Conservation (phyloP, 257 asterid species). For the Nicotiana tomentosiformis region DNA sequence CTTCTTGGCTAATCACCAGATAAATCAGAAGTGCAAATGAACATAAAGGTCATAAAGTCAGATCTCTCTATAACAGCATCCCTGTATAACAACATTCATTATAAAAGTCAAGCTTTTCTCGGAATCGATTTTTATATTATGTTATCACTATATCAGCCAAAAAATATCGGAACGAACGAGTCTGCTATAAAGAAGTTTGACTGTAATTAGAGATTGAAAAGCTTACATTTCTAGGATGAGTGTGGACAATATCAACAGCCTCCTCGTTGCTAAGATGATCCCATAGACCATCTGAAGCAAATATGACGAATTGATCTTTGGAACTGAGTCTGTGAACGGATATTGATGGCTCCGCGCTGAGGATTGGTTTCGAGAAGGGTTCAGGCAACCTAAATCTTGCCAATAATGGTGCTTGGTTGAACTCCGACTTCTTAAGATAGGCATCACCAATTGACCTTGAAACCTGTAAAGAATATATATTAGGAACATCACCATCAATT, state of each 20-base stretch:
- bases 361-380: conserved; percentile 65
- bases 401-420: conserved; percentile 71
- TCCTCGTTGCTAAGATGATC: conserved; percentile 94
- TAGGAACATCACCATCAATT: background rate
- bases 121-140: no score
- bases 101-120: no score
- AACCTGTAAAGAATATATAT: conserved; percentile 32
- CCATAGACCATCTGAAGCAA: conserved; percentile 98
- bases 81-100: no score
- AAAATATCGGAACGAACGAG: no score
- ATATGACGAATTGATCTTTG: conserved; percentile 63
- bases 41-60: background rate
- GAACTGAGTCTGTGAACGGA: conserved; percentile 52
- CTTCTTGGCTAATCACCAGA: background rate
- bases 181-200: no score
- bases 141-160: no score
- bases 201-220: background rate
- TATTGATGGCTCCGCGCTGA: conserved; percentile 74
- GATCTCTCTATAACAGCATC: no score
- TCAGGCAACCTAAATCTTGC: conserved; percentile 63
- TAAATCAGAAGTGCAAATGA: background rate
- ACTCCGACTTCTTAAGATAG: conserved; percentile 76
- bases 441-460: conserved; percentile 96
- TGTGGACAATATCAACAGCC: conserved; percentile 75
- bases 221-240: conserved; percentile 56